Percentiles rank a stretch among this genome's conserved stretches.
These are phyloP conservation scores for Chloroidium sp. DNA, from an alignment of 163 green algal genomes.

Conservation along the genomic window DNA sequence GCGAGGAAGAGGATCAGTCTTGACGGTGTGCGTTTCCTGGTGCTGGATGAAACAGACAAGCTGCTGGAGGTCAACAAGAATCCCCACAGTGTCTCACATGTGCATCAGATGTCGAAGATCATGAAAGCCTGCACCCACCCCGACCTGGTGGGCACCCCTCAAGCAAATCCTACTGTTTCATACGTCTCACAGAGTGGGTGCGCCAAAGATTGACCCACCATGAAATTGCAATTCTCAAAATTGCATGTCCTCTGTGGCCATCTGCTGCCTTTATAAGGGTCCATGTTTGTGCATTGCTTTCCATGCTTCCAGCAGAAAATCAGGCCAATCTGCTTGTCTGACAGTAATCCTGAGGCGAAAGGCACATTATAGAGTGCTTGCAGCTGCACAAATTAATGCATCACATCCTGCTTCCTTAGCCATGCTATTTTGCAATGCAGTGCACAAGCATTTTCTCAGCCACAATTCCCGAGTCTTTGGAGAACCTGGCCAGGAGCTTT, in stretches of 20 bases:
- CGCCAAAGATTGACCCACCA: too few relatives aligned
- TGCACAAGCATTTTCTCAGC: constrained; percentile 74
- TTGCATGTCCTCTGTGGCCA: too few relatives aligned
- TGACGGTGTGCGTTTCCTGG: constrained; percentile 40
- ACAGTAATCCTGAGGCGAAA: too few relatives aligned
- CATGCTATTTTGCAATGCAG: not conserved
- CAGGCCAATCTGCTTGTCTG: too few relatives aligned
- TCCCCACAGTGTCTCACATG: too few relatives aligned
- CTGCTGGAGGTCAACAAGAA: constrained; percentile 67
- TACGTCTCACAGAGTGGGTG: not conserved
- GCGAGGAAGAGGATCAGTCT: constrained; percentile 27
- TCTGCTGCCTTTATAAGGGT: too few relatives aligned
- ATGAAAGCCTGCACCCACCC: constrained; percentile 60
- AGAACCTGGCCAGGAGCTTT: constrained; percentile 74
- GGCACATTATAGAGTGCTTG: too few relatives aligned
- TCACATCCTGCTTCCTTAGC: too few relatives aligned
- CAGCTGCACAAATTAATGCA: too few relatives aligned
- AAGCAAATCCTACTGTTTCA: not conserved
- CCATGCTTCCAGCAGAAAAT: too few relatives aligned
- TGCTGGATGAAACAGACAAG: constrained; percentile 96
- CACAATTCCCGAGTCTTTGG: constrained; percentile 83
- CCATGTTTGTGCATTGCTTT: too few relatives aligned
- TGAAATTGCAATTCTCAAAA: too few relatives aligned
- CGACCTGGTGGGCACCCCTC: constrained; percentile 15
- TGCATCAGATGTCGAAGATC: constrained; percentile 13